Base-by-base conservation (phyloP, 2,329 filamentous ascomycete genomes). In the Fusarium newnesense region DNA sequence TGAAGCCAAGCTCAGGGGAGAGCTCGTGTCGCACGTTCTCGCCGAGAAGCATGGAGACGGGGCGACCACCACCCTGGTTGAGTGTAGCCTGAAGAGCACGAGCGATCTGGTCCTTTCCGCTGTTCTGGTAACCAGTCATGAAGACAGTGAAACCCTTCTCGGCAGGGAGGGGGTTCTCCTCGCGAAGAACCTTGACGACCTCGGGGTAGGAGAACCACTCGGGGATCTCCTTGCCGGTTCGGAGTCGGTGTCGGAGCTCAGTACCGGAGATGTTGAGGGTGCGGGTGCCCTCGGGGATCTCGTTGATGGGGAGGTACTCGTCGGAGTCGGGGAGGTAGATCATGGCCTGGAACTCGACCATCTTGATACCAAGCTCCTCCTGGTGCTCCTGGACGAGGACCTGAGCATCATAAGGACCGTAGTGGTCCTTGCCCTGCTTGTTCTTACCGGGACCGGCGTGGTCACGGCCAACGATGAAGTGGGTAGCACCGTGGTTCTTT, bases 171-270 rank as follows among this genome's bases (percentile, higher is more conserved):
- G 96, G 96, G 87, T 98, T 96, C 77, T 96, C 97, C 87, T 99
- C 95, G 79, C 96, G 92, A 71, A 99, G 92, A 56, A 98, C 96
- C 84, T 91, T 92, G 85, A 99, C 96, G 77, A 99, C 96, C 87
- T 99, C 96, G 72, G 96, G 96, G 88, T 99, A 99, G 37, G 96
- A 98, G 90, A 99, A 99, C 96, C 96, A 99, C 85, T 97, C 95
- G 77, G 96, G 96, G 78, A 99, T 99, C 78, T 97, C 94, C 79
- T 94, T 94, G 77, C 96, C 96, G 69, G 93, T 97, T 80, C 93
- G 92, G 74, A 99, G 92, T 79, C 96, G 94, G 80, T 93, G 90
- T 80, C 96, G 95, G 80, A 99, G 94, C 87, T 99, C 96, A 70
- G 93, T 95, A 70, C 92, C 92, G 42, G 92, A 95, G 83, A 96